phyloP scores from a whole-genome alignment of 2,329 filamentous ascomycete species.

The Venturia nashicola region DNA sequence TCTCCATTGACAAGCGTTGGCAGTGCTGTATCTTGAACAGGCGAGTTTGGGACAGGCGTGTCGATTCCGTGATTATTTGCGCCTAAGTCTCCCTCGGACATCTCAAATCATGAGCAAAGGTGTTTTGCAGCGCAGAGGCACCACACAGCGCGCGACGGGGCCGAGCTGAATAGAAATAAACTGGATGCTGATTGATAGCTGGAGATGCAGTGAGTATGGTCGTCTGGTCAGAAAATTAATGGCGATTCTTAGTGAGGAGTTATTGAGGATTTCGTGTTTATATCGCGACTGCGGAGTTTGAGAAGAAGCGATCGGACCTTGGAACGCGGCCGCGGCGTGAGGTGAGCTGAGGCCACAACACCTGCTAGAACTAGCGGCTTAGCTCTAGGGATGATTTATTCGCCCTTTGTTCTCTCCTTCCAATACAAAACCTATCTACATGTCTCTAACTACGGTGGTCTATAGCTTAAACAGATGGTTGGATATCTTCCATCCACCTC shows the following conservation, averaged over 20 bases:
- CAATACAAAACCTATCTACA: background rate
- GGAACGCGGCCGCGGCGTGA: background rate
- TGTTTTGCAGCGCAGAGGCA: background rate
- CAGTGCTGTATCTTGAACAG: background rate
- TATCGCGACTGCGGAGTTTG: background rate
- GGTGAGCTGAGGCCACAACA: background rate
- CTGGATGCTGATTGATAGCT: conserved; percentile 1
- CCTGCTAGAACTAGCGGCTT: no score
- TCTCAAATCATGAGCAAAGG: background rate
- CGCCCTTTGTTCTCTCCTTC: background rate
- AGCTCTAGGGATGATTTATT: background rate
- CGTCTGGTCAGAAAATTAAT: background rate
- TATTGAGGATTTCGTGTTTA: background rate
- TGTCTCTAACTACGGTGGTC: background rate
- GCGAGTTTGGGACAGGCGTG: background rate
- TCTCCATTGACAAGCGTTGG: background rate
- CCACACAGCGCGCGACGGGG: background rate
- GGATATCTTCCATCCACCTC: no score
- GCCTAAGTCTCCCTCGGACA: background rate
- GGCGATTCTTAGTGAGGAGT: background rate
- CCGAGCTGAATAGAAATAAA: background rate
- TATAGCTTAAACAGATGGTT: background rate
- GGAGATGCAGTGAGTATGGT: background rate
- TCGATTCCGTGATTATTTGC: conserved; percentile 3
- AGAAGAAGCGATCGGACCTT: background rate